Evolutionary conservation across 2,329 filamentous ascomycete species (phyloP).

Genomic region (Scortechinia acanthostroma): DNA sequence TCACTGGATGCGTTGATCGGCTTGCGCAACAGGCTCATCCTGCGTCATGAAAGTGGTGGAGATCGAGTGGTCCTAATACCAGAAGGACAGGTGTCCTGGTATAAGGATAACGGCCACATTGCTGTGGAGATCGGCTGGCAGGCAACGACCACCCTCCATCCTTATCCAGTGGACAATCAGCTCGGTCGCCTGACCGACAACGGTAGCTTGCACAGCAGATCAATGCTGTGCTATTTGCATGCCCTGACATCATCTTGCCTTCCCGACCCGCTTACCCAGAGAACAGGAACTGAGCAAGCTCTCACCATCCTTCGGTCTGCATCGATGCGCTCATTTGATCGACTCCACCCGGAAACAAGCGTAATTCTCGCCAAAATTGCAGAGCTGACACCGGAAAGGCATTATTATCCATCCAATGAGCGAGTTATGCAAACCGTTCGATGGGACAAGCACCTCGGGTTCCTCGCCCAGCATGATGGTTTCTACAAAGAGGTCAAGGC

Average conservation of each 20-base stretch:
- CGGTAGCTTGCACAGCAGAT: conserved; percentile 38
- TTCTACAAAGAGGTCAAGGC: conserved; percentile 24
- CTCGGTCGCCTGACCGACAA: conserved; percentile 42
- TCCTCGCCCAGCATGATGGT: conserved; percentile 32
- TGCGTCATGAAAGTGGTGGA: conserved; percentile 14
- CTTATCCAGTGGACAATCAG: conserved; percentile 36
- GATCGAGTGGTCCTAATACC: conserved; percentile 27
- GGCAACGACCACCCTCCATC: conserved; percentile 17
- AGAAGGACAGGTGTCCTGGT: conserved; percentile 17
- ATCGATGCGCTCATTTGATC: conserved; percentile 34
- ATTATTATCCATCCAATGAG: conserved; percentile 32
- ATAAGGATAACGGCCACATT: conserved; percentile 15
- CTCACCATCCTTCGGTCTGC: conserved; percentile 38
- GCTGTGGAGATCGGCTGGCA: conserved; percentile 20
- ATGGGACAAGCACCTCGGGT: conserved; percentile 29
- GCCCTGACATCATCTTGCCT: conserved; percentile 42
- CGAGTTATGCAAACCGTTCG: conserved; percentile 34
- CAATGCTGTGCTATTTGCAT: conserved; percentile 42
- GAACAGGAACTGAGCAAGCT: conserved; percentile 46
- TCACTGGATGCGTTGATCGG: conserved; percentile 37
- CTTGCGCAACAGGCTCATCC: conserved; percentile 36
- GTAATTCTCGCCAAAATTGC: conserved; percentile 26
- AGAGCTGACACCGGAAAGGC: conserved; percentile 27
- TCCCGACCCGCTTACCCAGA: conserved; percentile 34
- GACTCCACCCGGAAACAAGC: conserved; percentile 23